These are phyloP conservation scores for Hordeum marinum DNA, from an alignment of 176 grass and related monocot genomes.

Conservation along the genomic window DNA sequence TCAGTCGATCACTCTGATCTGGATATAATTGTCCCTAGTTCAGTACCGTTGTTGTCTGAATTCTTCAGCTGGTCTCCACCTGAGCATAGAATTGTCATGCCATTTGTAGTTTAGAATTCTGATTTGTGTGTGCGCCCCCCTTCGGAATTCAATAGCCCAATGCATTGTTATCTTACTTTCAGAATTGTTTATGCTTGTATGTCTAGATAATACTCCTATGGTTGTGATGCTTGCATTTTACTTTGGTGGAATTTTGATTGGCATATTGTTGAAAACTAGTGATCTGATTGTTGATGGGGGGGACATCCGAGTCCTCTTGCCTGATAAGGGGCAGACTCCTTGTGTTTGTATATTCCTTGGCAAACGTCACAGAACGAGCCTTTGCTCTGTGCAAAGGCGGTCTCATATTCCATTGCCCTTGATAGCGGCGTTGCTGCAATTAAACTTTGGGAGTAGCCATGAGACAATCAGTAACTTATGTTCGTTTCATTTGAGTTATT, in stretches of 20 bases:
- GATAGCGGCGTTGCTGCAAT: neutral
- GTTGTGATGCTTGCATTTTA: neutral
- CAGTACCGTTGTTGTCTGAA: neutral
- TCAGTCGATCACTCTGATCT: neutral
- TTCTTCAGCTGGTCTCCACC: neutral
- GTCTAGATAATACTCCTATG: neutral
- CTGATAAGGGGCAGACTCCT: slow-evolving; percentile 35
- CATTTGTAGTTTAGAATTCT: neutral
- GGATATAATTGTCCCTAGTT: too few species aligned
- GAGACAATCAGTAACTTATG: neutral
- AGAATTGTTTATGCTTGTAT: neutral
- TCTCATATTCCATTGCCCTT: neutral
- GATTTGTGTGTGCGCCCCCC: neutral
- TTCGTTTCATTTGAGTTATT: neutral
- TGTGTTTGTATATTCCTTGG: slow-evolving; percentile 60
- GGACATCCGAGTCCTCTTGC: slow-evolving; percentile 29
- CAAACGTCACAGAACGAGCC: slow-evolving; percentile 63
- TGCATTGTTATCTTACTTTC: too few species aligned
- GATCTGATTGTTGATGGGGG: neutral
- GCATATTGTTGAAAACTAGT: neutral
- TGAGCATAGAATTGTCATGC: neutral
- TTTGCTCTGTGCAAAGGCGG: neutral
- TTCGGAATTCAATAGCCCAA: neutral
- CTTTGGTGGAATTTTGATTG: neutral
- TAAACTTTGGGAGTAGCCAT: neutral